Conservation (phyloP, 129 eudicot genomes). For the Flaveria bidentis region DNA sequence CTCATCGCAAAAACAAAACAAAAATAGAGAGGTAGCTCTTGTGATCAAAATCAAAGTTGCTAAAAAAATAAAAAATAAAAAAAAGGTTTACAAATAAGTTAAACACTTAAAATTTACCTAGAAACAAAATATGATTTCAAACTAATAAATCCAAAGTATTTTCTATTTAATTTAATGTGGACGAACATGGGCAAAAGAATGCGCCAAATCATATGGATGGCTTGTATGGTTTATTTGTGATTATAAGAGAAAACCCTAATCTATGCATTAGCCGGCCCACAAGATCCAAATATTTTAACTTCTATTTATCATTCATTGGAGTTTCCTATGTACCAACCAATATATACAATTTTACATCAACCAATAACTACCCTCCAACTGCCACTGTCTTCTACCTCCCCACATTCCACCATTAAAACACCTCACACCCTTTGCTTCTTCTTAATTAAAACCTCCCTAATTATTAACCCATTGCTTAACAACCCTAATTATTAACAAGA, state of each 20-base stretch:
- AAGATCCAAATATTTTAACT: slow-evolving; percentile 9
- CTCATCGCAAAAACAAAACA: no score
- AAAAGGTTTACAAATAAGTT: no score
- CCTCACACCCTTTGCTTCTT: slow-evolving; percentile 25
- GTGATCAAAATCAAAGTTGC: no score
- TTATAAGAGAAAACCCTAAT: slow-evolving; percentile 2
- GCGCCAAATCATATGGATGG: no score
- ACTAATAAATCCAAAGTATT: no score
- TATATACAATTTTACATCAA: slow-evolving; percentile 31
- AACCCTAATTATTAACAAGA: no score
- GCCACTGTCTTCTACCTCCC: slow-evolving; percentile 26
- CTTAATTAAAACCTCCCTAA: slow-evolving; percentile 22
- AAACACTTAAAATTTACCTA: no score
- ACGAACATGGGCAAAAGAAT: no score
- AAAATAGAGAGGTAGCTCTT: no score
- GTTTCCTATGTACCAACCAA: slow-evolving; percentile 39
- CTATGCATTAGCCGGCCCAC: slow-evolving; percentile 26
- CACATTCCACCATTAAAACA: slow-evolving; percentile 9
- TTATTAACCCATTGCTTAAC: background rate
- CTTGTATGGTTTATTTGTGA: background rate
- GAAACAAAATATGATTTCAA: no score
- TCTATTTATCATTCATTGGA: slow-evolving; percentile 15
- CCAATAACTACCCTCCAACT: slow-evolving; percentile 48
- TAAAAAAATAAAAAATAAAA: no score
- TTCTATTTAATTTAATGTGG: no score